These are phyloP conservation scores for Patellaria atrata DNA, from an alignment of 495 filamentous ascomycete species.

Conservation along the genomic window DNA sequence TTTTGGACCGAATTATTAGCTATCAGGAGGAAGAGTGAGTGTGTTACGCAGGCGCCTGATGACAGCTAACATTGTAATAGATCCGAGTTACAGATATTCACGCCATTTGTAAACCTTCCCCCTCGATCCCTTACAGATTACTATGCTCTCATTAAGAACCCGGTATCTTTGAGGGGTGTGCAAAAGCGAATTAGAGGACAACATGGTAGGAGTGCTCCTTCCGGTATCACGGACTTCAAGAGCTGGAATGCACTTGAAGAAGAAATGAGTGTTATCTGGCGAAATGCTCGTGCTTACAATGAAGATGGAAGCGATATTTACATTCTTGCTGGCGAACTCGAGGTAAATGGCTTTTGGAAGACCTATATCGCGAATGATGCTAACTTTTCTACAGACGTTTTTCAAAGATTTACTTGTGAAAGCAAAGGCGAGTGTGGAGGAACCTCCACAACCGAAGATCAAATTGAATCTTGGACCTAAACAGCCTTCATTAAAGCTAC, in stretches of 20 bases:
- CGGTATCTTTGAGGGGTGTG: slow-evolving; percentile 53
- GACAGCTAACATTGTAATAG: slow-evolving; percentile 13
- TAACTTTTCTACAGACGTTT: slow-evolving; percentile 34
- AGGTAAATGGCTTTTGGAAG: slow-evolving; percentile 36
- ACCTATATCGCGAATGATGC: too few species aligned
- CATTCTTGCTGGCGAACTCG: slow-evolving; percentile 53
- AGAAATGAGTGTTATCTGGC: slow-evolving; percentile 64
- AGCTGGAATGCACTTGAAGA: slow-evolving; percentile 69
- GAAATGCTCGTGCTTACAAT: slow-evolving; percentile 76
- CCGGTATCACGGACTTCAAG: slow-evolving; percentile 56
- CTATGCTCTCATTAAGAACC: slow-evolving; percentile 58
- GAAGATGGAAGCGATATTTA: slow-evolving; percentile 74
- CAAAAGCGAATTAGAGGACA: slow-evolving; percentile 57
- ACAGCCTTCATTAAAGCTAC: slow-evolving; percentile 17
- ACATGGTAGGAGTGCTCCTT: slow-evolving; percentile 46
- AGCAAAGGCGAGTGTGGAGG: slow-evolving; percentile 43
- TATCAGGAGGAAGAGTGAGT: slow-evolving; percentile 47
- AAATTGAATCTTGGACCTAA: slow-evolving; percentile 49
- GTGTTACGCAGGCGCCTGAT: not conserved
- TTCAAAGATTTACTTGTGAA: slow-evolving; percentile 52
- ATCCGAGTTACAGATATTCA: slow-evolving; percentile 41
- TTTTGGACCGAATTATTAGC: slow-evolving; percentile 51
- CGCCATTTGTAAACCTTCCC: slow-evolving; percentile 53
- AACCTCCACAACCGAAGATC: slow-evolving; percentile 57
- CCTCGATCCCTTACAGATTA: slow-evolving; percentile 53